phyloP scores from a whole-genome alignment of 768 basidiomycete species.

The Erythrobasidium yunnanense region DNA sequence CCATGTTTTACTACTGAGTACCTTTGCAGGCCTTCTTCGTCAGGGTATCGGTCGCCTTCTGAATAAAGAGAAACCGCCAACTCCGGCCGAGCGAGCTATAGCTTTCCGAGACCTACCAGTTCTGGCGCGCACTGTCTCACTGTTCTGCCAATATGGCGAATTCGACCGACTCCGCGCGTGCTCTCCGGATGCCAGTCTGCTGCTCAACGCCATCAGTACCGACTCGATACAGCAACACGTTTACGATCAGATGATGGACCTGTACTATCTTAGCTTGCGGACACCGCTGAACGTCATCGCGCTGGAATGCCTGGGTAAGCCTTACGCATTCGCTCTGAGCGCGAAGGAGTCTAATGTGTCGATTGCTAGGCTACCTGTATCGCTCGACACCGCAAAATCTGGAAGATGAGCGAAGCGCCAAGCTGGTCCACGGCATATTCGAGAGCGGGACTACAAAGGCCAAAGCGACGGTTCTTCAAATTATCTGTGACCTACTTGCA shows the following conservation, averaged over 20 bases:
- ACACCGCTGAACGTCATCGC: conserved; percentile 56
- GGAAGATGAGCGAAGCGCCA: conserved; percentile 64
- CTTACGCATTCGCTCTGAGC: no score
- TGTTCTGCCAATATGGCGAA: conserved; percentile 78
- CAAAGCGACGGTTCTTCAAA: conserved; percentile 63
- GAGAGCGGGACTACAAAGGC: conserved; percentile 59
- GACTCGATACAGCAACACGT: conserved; percentile 71
- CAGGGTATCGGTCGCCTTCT: conserved; percentile 46
- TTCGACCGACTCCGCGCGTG: conserved; percentile 60
- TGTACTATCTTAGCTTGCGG: conserved; percentile 60
- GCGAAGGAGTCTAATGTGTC: no score
- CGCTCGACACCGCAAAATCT: conserved; percentile 83
- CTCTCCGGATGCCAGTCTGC: conserved; percentile 4
- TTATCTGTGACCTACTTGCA: conserved; percentile 81
- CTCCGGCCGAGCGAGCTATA: conserved; percentile 43
- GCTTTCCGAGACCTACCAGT: conserved; percentile 41
- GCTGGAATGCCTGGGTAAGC: conserved; percentile 71
- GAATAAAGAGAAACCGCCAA: conserved; percentile 44
- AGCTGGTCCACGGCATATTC: conserved; percentile 84
- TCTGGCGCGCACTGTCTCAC: conserved; percentile 68
- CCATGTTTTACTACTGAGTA: conserved; percentile 36
- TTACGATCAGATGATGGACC: conserved; percentile 57
- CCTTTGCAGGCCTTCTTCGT: not conserved
- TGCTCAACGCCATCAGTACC: conserved; percentile 42
- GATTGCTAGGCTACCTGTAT: conserved; percentile 66